phyloP scores from a whole-genome alignment of 1,284 basidiomycete species.

The Cerioporus squamosus region DNA sequence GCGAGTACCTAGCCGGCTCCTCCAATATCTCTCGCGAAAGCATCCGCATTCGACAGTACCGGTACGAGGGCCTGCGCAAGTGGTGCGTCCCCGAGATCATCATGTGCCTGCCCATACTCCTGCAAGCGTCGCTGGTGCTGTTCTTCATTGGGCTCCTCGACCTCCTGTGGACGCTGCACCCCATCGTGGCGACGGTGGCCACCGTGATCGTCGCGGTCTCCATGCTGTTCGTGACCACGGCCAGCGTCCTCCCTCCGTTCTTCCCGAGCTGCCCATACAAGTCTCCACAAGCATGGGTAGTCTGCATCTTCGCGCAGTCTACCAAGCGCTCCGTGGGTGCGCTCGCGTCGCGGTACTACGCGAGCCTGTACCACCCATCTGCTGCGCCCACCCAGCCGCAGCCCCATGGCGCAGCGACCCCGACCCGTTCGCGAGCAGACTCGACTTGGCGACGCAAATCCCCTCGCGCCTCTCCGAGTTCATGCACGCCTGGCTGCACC shows the following conservation, averaged over 20 bases:
- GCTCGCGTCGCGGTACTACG: constrained; percentile 12
- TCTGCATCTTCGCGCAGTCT: constrained; percentile 12
- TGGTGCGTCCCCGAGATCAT: constrained; percentile 22
- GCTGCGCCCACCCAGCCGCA: background rate
- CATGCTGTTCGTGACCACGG: constrained; percentile 5
- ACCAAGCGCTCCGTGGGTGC: constrained; percentile 7
- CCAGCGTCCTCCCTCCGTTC: constrained; percentile 14
- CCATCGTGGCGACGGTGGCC: constrained; percentile 12
- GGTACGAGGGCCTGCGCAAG: constrained; percentile 15
- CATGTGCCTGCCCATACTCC: constrained; percentile 20
- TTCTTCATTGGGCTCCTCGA: constrained; percentile 23
- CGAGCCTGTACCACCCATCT: background rate
- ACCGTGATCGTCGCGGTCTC: constrained; percentile 11
- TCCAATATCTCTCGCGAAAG: constrained; percentile 20
- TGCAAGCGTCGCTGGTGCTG: constrained; percentile 19
- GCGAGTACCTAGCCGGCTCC: constrained; percentile 20
- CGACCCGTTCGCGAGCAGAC: constrained; percentile 11
- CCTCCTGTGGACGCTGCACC: constrained; percentile 20
- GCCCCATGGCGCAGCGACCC: constrained; percentile 5
- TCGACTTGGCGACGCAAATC: constrained; percentile 5
- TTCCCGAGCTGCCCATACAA: constrained; percentile 20
- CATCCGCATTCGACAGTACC: constrained; percentile 21
- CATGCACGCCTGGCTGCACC: constrained; percentile 13
- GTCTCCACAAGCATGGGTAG: constrained; percentile 19
- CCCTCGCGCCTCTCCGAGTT: constrained; percentile 5